phyloP scores from a whole-genome alignment of 768 basidiomycete species.

The Hypholoma fasciculare region DNA sequence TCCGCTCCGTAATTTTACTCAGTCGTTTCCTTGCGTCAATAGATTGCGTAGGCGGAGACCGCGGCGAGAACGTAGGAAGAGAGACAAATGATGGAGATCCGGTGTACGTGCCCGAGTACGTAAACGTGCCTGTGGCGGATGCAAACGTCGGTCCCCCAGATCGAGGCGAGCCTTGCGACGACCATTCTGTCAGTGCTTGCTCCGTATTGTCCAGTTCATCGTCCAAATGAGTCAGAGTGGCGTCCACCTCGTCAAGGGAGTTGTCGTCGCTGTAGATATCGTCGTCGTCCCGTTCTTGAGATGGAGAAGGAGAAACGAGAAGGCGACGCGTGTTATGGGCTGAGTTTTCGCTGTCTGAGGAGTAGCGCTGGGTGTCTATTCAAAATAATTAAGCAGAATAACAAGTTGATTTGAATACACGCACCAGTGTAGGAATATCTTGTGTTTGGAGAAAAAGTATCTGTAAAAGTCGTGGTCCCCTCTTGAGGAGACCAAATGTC shows the following conservation, averaged over 20 bases:
- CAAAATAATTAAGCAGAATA: constrained; percentile 1
- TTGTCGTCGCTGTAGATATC: constrained; percentile 53
- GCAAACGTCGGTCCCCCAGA: constrained; percentile 29
- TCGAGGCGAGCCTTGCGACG: constrained; percentile 1
- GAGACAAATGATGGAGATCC: constrained; percentile 49
- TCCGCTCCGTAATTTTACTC: constrained; percentile 78
- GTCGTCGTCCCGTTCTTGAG: constrained; percentile 32
- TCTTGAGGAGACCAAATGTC: constrained; percentile 63
- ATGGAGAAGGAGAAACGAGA: constrained; percentile 51
- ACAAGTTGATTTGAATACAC: constrained; percentile 11
- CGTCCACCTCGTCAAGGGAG: constrained; percentile 73
- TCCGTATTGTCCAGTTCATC: constrained; percentile 67
- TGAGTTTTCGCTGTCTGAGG: constrained; percentile 51
- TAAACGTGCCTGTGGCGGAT: constrained; percentile 40
- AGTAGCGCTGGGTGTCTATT: constrained; percentile 45
- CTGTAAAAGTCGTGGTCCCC: constrained; percentile 50
- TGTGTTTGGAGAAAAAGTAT: constrained; percentile 52
- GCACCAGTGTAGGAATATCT: constrained; percentile 61
- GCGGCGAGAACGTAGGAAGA: constrained; percentile 37
- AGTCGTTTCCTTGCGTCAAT: constrained; percentile 46
- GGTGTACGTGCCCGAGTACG: constrained; percentile 40
- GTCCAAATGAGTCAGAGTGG: constrained; percentile 64
- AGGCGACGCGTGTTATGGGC: constrained; percentile 51
- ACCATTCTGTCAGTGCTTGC: constrained; percentile 64
- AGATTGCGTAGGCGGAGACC: constrained; percentile 33